These are phyloP conservation scores for Avena atlantica DNA, from an alignment of 176 grass and related monocot species.

Conservation along the genomic window DNA sequence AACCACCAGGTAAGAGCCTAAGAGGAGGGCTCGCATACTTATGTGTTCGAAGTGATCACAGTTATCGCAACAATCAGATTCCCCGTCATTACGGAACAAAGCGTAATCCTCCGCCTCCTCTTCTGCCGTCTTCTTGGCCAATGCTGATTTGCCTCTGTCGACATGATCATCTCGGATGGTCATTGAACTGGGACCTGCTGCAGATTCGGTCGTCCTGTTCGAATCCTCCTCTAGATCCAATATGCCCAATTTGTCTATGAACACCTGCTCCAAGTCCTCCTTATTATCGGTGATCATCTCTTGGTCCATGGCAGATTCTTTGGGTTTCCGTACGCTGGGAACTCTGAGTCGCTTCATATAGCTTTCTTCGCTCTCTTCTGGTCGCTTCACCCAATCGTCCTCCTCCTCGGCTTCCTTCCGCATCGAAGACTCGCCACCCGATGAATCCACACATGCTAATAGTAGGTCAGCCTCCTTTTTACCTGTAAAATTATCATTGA, in stretches of 20 bases:
- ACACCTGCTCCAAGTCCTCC: not conserved
- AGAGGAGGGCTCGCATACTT: not conserved
- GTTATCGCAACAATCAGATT: not conserved
- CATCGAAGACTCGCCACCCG: too few species aligned
- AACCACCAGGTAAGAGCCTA: not conserved
- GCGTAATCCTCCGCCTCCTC: not conserved
- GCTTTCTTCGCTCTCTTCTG: not conserved
- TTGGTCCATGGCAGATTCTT: too few species aligned
- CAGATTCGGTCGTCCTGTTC: not conserved
- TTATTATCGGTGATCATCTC: too few species aligned
- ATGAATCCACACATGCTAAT: too few species aligned
- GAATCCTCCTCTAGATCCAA: not conserved
- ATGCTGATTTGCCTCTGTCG: not conserved
- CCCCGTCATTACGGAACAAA: not conserved
- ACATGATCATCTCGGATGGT: constrained; percentile 4
- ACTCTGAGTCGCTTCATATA: not conserved
- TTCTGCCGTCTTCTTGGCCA: not conserved
- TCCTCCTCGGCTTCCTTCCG: not conserved
- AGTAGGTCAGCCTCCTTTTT: too few species aligned
- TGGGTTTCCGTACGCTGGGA: not conserved
- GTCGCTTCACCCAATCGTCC: not conserved
- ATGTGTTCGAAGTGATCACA: not conserved
- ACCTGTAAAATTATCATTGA: too few species aligned
- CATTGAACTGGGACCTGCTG: not conserved
- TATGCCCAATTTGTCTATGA: not conserved